A percentile compares a stretch with the other conserved stretches of the same genome.
Conservation (phyloP, 148 eudicot genomes). For the Spergularia bocconei region DNA sequence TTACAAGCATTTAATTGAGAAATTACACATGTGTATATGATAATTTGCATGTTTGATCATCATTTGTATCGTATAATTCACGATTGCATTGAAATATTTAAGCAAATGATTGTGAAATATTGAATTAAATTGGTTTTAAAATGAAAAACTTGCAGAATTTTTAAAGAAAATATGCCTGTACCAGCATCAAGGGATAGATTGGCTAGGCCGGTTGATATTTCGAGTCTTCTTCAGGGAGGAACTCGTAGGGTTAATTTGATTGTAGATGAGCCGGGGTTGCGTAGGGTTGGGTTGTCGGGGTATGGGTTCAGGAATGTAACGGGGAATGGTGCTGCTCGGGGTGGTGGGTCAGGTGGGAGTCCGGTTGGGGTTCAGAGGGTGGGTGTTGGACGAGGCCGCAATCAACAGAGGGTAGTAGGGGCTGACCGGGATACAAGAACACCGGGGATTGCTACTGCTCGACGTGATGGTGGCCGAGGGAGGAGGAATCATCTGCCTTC, state of each 20-base stretch:
- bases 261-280: slow-evolving; percentile 40
- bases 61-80: not conserved
- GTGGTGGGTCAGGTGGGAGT: slow-evolving; percentile 26
- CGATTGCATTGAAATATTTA: not conserved
- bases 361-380: slow-evolving; percentile 22
- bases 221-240: slow-evolving; percentile 28
- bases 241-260: slow-evolving; percentile 33
- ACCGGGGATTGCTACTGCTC: slow-evolving; percentile 13
- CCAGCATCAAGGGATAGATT: slow-evolving; percentile 64
- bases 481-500: slow-evolving; percentile 45
- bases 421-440: slow-evolving; percentile 27
- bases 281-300: slow-evolving; percentile 20
- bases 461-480: slow-evolving; percentile 33
- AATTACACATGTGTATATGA: too few relatives aligned
- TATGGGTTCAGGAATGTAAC: slow-evolving; percentile 32
- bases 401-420: slow-evolving; percentile 12
- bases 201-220: slow-evolving; percentile 52
- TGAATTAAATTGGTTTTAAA: not conserved
- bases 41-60: not conserved
- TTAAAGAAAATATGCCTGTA: slow-evolving; percentile 24
- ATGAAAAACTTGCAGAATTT: slow-evolving; percentile 1
- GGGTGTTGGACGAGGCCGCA: slow-evolving; percentile 24
- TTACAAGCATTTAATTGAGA: not conserved
- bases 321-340: slow-evolving; percentile 9
- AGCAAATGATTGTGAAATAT: not conserved